Evolutionary conservation across 495 filamentous ascomycete species (phyloP).

Genomic region (Lasiosphaeria ovina): DNA sequence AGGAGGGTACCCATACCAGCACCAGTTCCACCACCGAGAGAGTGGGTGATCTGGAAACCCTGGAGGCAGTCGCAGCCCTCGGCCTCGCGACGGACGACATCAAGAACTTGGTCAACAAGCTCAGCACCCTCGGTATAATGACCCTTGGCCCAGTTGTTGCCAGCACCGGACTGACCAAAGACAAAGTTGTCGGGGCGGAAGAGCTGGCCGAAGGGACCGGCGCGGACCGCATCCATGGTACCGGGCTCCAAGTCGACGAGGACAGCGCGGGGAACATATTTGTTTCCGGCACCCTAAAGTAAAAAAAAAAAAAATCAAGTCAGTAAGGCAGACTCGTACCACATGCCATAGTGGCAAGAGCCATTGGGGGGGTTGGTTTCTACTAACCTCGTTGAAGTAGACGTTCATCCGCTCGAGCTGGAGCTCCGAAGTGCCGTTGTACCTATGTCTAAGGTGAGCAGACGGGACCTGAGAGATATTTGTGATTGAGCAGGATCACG

Average conservation of each 20-base stretch:
- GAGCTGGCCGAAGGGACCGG: constrained; percentile 97
- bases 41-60: constrained; percentile 99
- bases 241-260: constrained; percentile 98
- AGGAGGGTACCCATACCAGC: constrained; percentile 99
- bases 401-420: constrained; percentile 99
- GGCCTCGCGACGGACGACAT: constrained; percentile 98
- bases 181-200: constrained; percentile 99
- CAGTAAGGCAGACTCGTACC: background rate
- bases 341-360: background rate
- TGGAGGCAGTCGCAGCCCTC: constrained; percentile 99
- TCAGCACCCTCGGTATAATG: constrained; percentile 99
- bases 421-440: constrained; percentile 96
- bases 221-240: constrained; percentile 99
- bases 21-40: constrained; percentile 99
- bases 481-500: constrained; percentile 22
- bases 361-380: constrained; percentile 2
- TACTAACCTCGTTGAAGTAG: constrained; percentile 97
- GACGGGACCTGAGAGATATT: constrained; percentile 6
- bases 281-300: constrained; percentile 88
- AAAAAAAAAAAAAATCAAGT: constrained; percentile 3
- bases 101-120: constrained; percentile 95
- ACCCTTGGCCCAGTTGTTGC: constrained; percentile 99
- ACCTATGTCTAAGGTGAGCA: constrained; percentile 57
- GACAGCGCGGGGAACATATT: constrained; percentile 98
- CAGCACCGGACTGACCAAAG: constrained; percentile 98